Evolutionary conservation across 768 basidiomycete species (phyloP).

Genomic region (Cystofilobasidium capitatum): DNA sequence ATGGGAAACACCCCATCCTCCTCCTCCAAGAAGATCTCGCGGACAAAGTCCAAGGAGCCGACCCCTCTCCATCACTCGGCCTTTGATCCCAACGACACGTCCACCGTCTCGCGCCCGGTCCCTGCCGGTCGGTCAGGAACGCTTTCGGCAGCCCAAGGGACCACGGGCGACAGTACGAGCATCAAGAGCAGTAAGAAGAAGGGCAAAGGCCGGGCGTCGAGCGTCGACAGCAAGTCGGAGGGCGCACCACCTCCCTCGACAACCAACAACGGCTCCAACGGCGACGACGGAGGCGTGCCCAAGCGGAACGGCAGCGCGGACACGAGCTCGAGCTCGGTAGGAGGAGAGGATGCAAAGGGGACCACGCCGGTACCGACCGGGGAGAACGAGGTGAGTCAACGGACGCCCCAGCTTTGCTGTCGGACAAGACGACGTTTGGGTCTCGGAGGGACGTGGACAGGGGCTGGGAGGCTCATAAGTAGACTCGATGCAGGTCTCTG

Average conservation of each 20-base stretch:
- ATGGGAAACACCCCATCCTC: conserved; percentile 25
- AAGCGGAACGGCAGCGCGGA: background rate
- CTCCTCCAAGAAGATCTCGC: conserved; percentile 25
- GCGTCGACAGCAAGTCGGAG: background rate
- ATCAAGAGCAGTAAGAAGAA: conserved; percentile 18
- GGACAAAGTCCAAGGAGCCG: conserved; percentile 23
- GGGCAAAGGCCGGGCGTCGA: conserved; percentile 14
- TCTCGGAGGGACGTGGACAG: background rate
- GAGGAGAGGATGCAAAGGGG: background rate
- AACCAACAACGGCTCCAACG: background rate
- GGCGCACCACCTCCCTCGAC: background rate
- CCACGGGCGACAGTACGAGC: conserved; percentile 5
- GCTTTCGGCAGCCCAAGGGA: background rate
- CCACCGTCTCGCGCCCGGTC: conserved; percentile 21
- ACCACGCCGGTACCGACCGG: conserved; percentile 18
- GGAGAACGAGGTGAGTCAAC: conserved; percentile 17
- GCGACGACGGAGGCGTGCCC: background rate
- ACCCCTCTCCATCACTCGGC: conserved; percentile 20
- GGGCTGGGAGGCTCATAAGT: too few species aligned
- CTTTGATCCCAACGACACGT: conserved; percentile 16
- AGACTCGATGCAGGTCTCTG: too few species aligned
- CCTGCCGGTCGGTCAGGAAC: conserved; percentile 13
- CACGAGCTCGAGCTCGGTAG: too few species aligned
- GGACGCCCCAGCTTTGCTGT: background rate
- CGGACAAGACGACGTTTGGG: background rate